Conservation (phyloP, 441 rosid genomes). For the Daphne laureola region DNA sequence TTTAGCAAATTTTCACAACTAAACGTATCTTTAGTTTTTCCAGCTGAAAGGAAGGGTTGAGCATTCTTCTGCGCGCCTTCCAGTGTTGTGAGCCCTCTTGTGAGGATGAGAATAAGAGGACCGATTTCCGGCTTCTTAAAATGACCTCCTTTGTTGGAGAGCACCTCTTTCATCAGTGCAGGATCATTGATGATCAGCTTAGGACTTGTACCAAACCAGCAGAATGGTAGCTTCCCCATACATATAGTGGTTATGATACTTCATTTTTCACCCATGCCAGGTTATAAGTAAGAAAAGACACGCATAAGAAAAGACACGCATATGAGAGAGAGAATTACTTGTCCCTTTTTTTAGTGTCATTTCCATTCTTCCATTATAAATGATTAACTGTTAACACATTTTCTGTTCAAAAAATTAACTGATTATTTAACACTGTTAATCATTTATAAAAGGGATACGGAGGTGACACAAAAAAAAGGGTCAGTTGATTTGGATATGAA, state of each 20-base stretch:
- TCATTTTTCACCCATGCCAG: neutral
- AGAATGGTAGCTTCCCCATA: slow-evolving; percentile 37
- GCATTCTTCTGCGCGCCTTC: slow-evolving; percentile 37
- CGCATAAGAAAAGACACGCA: too few species aligned
- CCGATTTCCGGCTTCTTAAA: slow-evolving; percentile 29
- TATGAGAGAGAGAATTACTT: too few species aligned
- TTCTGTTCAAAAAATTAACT: too few species aligned
- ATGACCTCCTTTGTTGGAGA: slow-evolving; percentile 37
- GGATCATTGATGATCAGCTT: slow-evolving; percentile 36
- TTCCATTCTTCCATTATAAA: too few species aligned
- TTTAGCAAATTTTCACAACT: too few species aligned
- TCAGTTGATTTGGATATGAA: too few species aligned
- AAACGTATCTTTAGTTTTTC: slow-evolving; percentile 48
- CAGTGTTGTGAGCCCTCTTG: slow-evolving; percentile 28
- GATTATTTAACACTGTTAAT: too few species aligned
- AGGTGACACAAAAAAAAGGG: too few species aligned
- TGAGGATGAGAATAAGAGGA: slow-evolving; percentile 25
- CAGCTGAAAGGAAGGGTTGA: slow-evolving; percentile 39
- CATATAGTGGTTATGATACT: neutral
- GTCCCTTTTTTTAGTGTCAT: too few species aligned
- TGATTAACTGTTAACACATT: too few species aligned
- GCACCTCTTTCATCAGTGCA: slow-evolving; percentile 26
- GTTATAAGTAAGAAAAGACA: neutral
- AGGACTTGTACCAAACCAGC: slow-evolving; percentile 37
- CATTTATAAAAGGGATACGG: too few species aligned